Evolutionary conservation across 2,329 filamentous ascomycete genomes (phyloP), one percentile per base, ranked within the genome.

Genomic region (Hymenotorrendiella dingleyae): DNA sequence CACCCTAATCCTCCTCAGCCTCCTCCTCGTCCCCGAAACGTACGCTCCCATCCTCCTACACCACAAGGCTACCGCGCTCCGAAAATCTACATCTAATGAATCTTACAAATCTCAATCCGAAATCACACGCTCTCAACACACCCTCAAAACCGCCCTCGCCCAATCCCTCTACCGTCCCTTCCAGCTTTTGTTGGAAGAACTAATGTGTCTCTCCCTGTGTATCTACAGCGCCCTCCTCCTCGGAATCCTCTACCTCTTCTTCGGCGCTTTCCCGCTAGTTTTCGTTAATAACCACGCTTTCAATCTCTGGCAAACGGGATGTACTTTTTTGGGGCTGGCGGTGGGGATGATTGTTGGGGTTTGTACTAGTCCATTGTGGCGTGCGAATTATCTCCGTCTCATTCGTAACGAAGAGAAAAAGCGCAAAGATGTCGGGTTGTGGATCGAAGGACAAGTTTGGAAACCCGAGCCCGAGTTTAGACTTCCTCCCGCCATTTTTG

Each of bases 401-500:
- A n/a, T n/a, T n/a, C n/a, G n/a, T n/a, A n/a, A n/a, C n/a, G n/a
- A n/a, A n/a, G n/a, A n/a, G n/a, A n/a, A n/a, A n/a, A n/a, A n/a
- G n/a, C n/a, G n/a, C n/a, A n/a, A n/a, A n/a, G n/a, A n/a, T n/a
- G n/a, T n/a, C n/a, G n/a, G n/a, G n/a, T n/a, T n/a, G n/a, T n/a
- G n/a, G n/a, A n/a, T n/a, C n/a, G n/a, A n/a, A n/a, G 46, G 56
- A 66, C 4, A 27, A 42, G 10, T 10, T 26, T 41, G 68, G 73
- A n/a, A n/a, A 40, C 82, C 79, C 43, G 86, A 94, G 69, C 89
- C 90, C 12, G 90, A 95, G 66, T 93, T 84, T 66, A 80, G 87
- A 47, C 73, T 95, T 32, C 84, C 86, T 4, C 78, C 85, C 20
- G 76, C 80, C 22, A 82, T 88, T 40, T 59, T 72, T 6, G 89